Evolutionary conservation across 805 yeast species (phyloP), one percentile per base, ranked within the genome.

Genomic region (Candida silvatica): DNA sequence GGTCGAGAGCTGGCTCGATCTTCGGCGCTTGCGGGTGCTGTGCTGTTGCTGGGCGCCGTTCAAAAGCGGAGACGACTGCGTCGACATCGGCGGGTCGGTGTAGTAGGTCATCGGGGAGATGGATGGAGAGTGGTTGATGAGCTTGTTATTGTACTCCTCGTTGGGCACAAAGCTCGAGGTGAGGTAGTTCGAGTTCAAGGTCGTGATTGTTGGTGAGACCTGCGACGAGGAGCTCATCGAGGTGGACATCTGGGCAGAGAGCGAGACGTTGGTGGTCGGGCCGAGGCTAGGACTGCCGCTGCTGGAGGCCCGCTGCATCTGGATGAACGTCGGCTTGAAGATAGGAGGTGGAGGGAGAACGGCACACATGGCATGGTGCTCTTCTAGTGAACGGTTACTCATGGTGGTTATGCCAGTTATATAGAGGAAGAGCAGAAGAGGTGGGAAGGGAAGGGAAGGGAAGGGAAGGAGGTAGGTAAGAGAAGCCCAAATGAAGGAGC

Each of bases 321-420:
- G 70, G 15, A 67, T 61, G 41, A 67, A 64, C 4, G 69, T 65
- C 5, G 71, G 66, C 44, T 63, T 65, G 39, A 67, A 59, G 16
- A 63, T 58, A 3, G 74, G 74, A 2, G 72, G 72, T 5, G 67
- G 61, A 6, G 74, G 74, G 3, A 67, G 39, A 20, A 52, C 39
- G 7, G 48, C 33, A 7, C 36, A 35, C 34, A 40, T 27, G 12
- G 16, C 26, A 16, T 42, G 12, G 5, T 36, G 11, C 24, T 22
- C 24, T 22, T n/a, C n/a, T n/a, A n/a, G n/a, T n/a, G n/a, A n/a
- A n/a, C n/a, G n/a, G n/a, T n/a, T n/a, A n/a, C n/a, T n/a, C n/a
- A n/a, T n/a, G n/a, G n/a, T n/a, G n/a, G n/a, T n/a, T n/a, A n/a
- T n/a, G n/a, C n/a, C n/a, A n/a, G n/a, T n/a, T n/a, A n/a, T n/a